Evolutionary conservation across 768 basidiomycete species (phyloP).

Genomic region (Thelephora ganbajun): DNA sequence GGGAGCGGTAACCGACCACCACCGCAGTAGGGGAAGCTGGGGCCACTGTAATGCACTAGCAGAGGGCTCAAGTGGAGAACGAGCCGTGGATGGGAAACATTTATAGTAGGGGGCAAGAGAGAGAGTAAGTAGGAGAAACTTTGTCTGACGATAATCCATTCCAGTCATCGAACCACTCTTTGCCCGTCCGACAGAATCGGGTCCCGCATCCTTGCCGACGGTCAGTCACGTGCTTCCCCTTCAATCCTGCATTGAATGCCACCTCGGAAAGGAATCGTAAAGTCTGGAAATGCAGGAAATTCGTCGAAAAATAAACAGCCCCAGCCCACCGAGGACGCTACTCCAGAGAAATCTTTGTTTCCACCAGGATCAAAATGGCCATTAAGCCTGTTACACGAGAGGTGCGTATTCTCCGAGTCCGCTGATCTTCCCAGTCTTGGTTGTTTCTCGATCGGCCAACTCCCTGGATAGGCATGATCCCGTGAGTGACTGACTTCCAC

Average conservation of each 20-base stretch:
- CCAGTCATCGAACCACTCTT: background rate
- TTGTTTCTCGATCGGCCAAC: background rate
- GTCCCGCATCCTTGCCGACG: background rate
- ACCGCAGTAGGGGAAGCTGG: background rate
- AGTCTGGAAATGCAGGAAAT: conserved; percentile 84
- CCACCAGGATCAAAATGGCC: conserved; percentile 81
- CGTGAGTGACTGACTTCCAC: background rate
- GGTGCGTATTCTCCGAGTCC: conserved; percentile 22
- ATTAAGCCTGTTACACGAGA: conserved; percentile 64
- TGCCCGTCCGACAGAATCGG: background rate
- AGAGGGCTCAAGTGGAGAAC: too few relatives aligned
- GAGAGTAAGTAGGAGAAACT: too few relatives aligned
- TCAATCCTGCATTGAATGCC: background rate
- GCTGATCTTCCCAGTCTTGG: background rate
- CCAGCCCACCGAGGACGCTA: conserved; percentile 11
- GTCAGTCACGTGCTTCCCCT: background rate
- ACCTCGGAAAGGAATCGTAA: conserved; percentile 51
- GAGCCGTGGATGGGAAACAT: too few relatives aligned
- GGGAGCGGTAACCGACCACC: background rate
- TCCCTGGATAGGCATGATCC: background rate
- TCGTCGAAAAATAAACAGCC: conserved; percentile 38
- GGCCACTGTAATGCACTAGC: background rate
- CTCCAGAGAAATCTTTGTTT: conserved; percentile 49
- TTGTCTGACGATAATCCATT: background rate
- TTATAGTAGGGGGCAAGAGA: too few relatives aligned